phyloP scores from a whole-genome alignment of 495 filamentous ascomycete genomes.

The Cercophora newfieldiana region DNA sequence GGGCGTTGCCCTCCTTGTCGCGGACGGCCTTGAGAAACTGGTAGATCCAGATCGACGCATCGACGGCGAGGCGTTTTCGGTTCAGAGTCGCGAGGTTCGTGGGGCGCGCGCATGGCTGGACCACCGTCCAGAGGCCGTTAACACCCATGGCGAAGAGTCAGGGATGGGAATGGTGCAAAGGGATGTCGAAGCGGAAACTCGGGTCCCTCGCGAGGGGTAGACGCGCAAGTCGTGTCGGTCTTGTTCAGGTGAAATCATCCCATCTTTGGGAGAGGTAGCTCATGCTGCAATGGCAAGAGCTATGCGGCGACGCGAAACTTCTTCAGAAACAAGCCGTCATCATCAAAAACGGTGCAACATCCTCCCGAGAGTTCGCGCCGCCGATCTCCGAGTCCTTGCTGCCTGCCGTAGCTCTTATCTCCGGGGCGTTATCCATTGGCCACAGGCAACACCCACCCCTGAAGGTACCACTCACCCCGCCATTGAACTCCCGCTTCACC shows the following conservation, averaged over 20 bases:
- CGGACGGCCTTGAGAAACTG: slow-evolving; percentile 98
- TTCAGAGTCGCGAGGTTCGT: slow-evolving; percentile 96
- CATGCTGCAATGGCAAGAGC: neutral
- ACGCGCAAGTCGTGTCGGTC: neutral
- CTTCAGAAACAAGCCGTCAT: neutral
- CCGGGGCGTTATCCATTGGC: slow-evolving; percentile 11
- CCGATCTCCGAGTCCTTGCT: slow-evolving; percentile 11
- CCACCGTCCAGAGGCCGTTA: slow-evolving; percentile 91
- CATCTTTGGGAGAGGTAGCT: neutral
- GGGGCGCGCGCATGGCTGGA: slow-evolving; percentile 85
- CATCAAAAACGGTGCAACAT: slow-evolving; percentile 1
- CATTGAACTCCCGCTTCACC: neutral
- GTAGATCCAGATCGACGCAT: slow-evolving; percentile 99
- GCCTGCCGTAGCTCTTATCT: slow-evolving; percentile 15
- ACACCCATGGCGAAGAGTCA: slow-evolving; percentile 73
- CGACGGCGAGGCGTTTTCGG: slow-evolving; percentile 90
- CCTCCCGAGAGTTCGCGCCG: neutral
- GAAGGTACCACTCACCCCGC: neutral
- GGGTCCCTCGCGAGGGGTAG: neutral
- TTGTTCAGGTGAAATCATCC: neutral
- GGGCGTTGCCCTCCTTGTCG: slow-evolving; percentile 95
- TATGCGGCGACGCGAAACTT: neutral
- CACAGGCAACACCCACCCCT: neutral
- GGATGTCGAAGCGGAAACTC: neutral
- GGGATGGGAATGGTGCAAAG: neutral